Evolutionary conservation across 2,329 filamentous ascomycete species (phyloP).

Genomic region (Claviceps sp.): DNA sequence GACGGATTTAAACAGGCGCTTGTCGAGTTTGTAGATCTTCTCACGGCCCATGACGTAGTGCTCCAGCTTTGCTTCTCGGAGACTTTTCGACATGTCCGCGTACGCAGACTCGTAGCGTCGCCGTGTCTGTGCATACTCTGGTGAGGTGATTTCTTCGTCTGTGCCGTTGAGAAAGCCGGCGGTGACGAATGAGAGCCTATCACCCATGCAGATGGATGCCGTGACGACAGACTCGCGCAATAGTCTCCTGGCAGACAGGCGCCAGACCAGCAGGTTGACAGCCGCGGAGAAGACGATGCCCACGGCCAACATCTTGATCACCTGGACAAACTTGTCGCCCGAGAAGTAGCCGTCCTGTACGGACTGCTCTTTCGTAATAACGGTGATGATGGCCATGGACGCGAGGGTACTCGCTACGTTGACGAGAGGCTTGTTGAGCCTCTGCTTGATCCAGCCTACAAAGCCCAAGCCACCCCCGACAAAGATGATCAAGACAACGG

Average conservation of each 20-base stretch:
- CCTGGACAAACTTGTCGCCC: constrained; percentile 66
- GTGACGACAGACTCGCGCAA: constrained; percentile 60
- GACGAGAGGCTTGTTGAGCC: constrained; percentile 62
- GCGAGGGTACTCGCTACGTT: constrained; percentile 77
- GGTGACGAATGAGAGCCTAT: constrained; percentile 71
- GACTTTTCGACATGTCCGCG: constrained; percentile 57
- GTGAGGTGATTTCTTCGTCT: constrained; percentile 60
- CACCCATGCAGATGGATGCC: constrained; percentile 61
- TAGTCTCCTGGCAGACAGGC: constrained; percentile 60
- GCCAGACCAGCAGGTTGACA: constrained; percentile 67
- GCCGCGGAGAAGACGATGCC: constrained; percentile 58
- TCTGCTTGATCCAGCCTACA: constrained; percentile 78
- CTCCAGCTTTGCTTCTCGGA: constrained; percentile 80
- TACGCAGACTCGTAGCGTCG: constrained; percentile 54
- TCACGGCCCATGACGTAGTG: constrained; percentile 75
- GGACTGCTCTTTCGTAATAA: constrained; percentile 82
- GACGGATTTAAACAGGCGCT: constrained; percentile 68
- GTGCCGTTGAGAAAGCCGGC: constrained; percentile 72
- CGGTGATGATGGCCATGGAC: constrained; percentile 77
- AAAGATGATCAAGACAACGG: constrained; percentile 68
- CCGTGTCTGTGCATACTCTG: constrained; percentile 49
- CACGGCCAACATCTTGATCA: constrained; percentile 72
- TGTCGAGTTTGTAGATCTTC: constrained; percentile 64
- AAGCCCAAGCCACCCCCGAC: constrained; percentile 78
- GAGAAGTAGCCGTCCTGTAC: constrained; percentile 74